Base-by-base conservation (phyloP, 345 rosid genomes). In the Cochlearia excelsa region DNA sequence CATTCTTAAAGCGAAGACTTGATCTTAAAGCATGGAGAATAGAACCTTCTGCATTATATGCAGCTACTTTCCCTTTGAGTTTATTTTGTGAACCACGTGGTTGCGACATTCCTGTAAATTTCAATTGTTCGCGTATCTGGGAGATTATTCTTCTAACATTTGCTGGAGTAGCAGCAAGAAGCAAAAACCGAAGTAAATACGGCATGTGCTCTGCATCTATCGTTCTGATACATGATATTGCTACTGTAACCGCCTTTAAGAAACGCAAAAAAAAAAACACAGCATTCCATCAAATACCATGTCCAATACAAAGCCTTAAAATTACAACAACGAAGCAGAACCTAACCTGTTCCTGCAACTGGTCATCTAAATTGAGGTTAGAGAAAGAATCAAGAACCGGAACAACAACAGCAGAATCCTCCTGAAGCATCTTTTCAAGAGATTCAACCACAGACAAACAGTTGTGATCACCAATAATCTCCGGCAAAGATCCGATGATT, bases 401-500 rank as follows among this genome's bases (percentile, higher is more conserved):
- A 41, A 88, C 83, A 45, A 81, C 77, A 41, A 88, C 68, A 39
- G 79, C 67, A 6, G 87, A 82, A 76, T 88, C 96, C 63, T 88
- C 96, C 48, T 66, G 83, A 39, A 88, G 88, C 88, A 88, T 77
- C 54, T 82, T 76, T 60, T 84, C 88, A 1, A 88, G 79, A 56
- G 85, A 84, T 69, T 81, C 82, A 45, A 87, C 74, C 54, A 87
- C 81, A 52, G 59, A 52, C 33, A 56, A 76, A 57, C 71, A 74
- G 62, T 75, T 80, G 23, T 75, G 84, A 72, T 83, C 92, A 8
- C 86, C 89, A 4, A 87, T 77, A 48, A 87, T 84, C 81, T 88
- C 94, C 8, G 96, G 94, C 73, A 88, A 78, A 1, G 96, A 88
- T 46, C 96, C 96, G 46, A 86, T 81, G 7, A 88, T 84, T 79